Base-by-base conservation (phyloP, 805 yeast genomes). In the Myxozyma nipponensis region DNA sequence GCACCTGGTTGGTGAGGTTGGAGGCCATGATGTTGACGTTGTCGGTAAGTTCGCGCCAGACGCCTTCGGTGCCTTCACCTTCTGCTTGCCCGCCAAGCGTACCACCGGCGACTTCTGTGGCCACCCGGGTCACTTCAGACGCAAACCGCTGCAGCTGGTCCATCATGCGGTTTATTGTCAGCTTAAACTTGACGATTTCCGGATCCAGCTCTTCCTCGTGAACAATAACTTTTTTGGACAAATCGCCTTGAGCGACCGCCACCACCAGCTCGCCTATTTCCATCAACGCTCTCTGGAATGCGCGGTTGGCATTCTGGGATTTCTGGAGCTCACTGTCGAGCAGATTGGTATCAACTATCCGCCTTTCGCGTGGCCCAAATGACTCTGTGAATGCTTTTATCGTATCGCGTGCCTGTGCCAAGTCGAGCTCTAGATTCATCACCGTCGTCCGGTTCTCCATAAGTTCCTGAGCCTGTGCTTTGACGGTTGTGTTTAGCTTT, bases 11-110 rank as follows among this genome's bases (percentile, higher is more conserved):
- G 1, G 95, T 86, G 61, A 86, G 76, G 67, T 87, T 86, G 46
- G 84, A 74, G 30, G 95, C 95, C 95, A 86, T 86, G 34, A 91
- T 88, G 65, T 86, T 87, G 59, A 86, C 88, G 60, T 86, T 86
- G 66, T 86, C 95, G 4, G 95, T 83, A 38, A 87, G 74, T 62
- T 84, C 89, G 62, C 84, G 81, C 95, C 95, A 86, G 42, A 86
- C 84, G 45, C 95, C 96, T 6, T 82, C 86, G 0, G 90, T 80
- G n/a, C 90, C 91, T 46, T 81, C 83, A 55, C 82, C 83, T 56
- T 83, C 84, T 37, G 91, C 95, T 64, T 85, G 93, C 35, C 95
- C 95, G 59, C 95, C 95, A 37, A 87, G 74, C 56, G 86, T 86
- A 59, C 96, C 96, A 61, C 86, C 85, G 26, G 95, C 91, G 19